phyloP scores from a whole-genome alignment of 2,329 filamentous ascomycete genomes.

The Aspergillus neoniger region DNA sequence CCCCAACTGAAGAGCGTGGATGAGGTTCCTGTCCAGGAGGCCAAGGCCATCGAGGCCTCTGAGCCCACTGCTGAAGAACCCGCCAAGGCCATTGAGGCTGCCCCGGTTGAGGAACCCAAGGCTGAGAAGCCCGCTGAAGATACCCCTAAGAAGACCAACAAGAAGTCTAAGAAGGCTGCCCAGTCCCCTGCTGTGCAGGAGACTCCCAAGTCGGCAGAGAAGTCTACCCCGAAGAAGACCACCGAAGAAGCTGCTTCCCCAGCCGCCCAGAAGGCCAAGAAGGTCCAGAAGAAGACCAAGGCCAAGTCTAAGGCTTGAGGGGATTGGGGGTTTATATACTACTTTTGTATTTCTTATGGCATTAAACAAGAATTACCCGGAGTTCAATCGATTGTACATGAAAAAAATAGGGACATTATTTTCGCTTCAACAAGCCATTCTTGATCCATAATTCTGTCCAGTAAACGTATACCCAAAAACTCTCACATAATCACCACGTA shows the following conservation, averaged over 20 bases:
- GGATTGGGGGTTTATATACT: not conserved
- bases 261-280: constrained; percentile 26
- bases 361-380: constrained; percentile 13
- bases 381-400: constrained; percentile 14
- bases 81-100: constrained; percentile 33
- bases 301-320: constrained; percentile 33
- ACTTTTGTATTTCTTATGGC: constrained; percentile 13
- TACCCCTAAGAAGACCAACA: constrained; percentile 38
- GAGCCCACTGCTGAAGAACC: constrained; percentile 25
- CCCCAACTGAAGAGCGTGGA: constrained; percentile 69
- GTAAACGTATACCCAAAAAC: not conserved
- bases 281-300: constrained; percentile 22
- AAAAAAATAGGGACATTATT: not conserved
- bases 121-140: constrained; percentile 27
- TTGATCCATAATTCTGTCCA: not conserved
- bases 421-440: not conserved
- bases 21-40: constrained; percentile 49
- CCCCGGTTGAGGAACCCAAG: constrained; percentile 25
- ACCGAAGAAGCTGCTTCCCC: constrained; percentile 19
- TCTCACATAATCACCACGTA: not conserved
- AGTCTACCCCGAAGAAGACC: constrained; percentile 15
- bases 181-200: constrained; percentile 24
- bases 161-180: constrained; percentile 36
- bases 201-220: constrained; percentile 24
- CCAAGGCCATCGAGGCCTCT: constrained; percentile 37